phyloP scores from a whole-genome alignment of 768 basidiomycete genomes.

The Mycena venus region DNA sequence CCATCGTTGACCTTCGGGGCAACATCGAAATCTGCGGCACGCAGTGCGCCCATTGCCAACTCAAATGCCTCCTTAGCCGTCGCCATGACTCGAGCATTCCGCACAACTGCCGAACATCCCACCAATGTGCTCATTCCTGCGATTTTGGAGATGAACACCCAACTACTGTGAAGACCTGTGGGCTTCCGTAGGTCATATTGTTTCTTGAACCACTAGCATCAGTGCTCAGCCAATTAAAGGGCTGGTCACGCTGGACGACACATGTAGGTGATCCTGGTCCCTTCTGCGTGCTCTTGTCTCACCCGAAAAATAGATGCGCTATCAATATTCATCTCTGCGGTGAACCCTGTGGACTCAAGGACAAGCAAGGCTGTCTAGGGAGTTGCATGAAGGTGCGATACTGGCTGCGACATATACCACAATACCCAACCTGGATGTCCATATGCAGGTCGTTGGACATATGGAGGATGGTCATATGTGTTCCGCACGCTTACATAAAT shows the following conservation, averaged over 20 bases:
- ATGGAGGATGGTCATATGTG: slow-evolving; percentile 65
- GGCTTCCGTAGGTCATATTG: slow-evolving; percentile 62
- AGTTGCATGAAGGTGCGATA: slow-evolving; percentile 67
- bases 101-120: slow-evolving; percentile 67
- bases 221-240: slow-evolving; percentile 51
- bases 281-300: not conserved
- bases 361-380: slow-evolving; percentile 64
- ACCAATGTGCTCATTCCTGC: slow-evolving; percentile 60
- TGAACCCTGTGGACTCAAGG: slow-evolving; percentile 58
- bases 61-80: slow-evolving; percentile 61
- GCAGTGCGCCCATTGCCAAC: slow-evolving; percentile 61
- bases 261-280: slow-evolving; percentile 56
- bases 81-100: slow-evolving; percentile 55
- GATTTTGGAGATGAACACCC: slow-evolving; percentile 55
- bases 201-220: too few relatives aligned
- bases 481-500: slow-evolving; percentile 65
- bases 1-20: slow-evolving; percentile 59
- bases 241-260: slow-evolving; percentile 71
- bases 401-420: not conserved
- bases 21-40: slow-evolving; percentile 64
- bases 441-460: slow-evolving; percentile 61
- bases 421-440: not conserved
- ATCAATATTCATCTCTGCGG: slow-evolving; percentile 68
- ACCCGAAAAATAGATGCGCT: slow-evolving; percentile 56
- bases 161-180: slow-evolving; percentile 51